Conservation (phyloP, 441 rosid species). For the Erodium chrysanthum region DNA sequence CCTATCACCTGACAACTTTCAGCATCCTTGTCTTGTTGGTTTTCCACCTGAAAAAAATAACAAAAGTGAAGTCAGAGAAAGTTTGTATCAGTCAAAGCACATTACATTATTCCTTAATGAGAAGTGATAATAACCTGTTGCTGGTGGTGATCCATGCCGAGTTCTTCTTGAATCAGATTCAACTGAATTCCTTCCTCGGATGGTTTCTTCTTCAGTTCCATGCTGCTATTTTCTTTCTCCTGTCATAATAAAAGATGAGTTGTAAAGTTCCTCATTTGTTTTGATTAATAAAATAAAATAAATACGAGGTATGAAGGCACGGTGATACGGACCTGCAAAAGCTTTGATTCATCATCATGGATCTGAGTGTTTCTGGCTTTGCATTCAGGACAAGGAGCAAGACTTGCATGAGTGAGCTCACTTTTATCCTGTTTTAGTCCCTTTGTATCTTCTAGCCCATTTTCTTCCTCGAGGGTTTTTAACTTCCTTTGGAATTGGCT, state of each 20-base stretch:
- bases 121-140: constrained; percentile 16
- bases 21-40: constrained; percentile 8
- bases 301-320: not conserved
- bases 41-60: constrained; percentile 24
- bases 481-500: constrained; percentile 32
- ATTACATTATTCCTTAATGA: not conserved
- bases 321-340: constrained; percentile 16
- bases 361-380: constrained; percentile 14
- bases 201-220: constrained; percentile 10
- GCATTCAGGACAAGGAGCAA: constrained; percentile 22
- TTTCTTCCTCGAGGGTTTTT: constrained; percentile 39
- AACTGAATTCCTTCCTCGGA: constrained; percentile 15
- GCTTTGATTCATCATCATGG: constrained; percentile 12
- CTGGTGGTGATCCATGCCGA: constrained; percentile 2
- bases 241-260: constrained; percentile 19
- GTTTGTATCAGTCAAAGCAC: not conserved
- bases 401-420: constrained; percentile 16
- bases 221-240: constrained; percentile 18
- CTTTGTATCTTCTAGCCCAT: constrained; percentile 26
- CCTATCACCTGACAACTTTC: constrained; percentile 26
- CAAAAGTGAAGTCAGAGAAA: not conserved
- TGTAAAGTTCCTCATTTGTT: not conserved
- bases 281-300: not conserved
- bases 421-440: constrained; percentile 28
- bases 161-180: constrained; percentile 10